Conservation (phyloP, 2,329 filamentous ascomycete genomes). For the Periconia sp. region DNA sequence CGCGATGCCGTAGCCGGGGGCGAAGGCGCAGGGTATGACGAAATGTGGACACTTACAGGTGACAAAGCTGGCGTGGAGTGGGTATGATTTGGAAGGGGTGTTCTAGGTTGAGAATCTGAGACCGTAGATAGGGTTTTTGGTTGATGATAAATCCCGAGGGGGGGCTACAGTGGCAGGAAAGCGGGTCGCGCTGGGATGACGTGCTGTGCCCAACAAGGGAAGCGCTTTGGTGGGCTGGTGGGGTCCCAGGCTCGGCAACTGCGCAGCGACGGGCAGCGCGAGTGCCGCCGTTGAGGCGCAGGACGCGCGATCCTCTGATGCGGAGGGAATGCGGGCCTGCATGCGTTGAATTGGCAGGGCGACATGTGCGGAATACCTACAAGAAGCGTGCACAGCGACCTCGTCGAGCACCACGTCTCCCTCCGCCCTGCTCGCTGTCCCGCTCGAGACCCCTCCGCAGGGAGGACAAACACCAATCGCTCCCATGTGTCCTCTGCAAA, state of each 20-base stretch:
- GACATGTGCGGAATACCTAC: too few species aligned
- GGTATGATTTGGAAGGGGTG: conserved; percentile 18
- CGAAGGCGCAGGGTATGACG: conserved; percentile 2
- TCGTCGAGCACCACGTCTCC: too few species aligned
- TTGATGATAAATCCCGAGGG: conserved; percentile 31
- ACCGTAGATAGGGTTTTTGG: conserved; percentile 15
- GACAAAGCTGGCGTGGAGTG: conserved; percentile 14
- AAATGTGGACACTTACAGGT: conserved; percentile 31
- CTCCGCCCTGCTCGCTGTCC: too few species aligned
- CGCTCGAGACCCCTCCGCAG: too few species aligned
- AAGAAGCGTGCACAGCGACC: too few species aligned
- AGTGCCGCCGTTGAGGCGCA: too few species aligned
- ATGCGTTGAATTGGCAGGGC: too few species aligned
- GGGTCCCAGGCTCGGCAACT: neutral
- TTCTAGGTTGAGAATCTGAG: conserved; percentile 10
- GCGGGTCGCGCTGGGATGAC: conserved; percentile 16
- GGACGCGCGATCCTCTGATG: too few species aligned
- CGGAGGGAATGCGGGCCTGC: too few species aligned
- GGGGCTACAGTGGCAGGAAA: too few species aligned
- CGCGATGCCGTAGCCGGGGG: neutral
- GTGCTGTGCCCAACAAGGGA: conserved; percentile 21
- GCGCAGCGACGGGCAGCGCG: too few species aligned
- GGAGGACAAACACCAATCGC: conserved; percentile 12
- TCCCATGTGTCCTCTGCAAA: conserved; percentile 3
- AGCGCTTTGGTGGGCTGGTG: too few species aligned